Evolutionary conservation across 1,284 basidiomycete species (phyloP).

Genomic region (Ganoderma boninense): DNA sequence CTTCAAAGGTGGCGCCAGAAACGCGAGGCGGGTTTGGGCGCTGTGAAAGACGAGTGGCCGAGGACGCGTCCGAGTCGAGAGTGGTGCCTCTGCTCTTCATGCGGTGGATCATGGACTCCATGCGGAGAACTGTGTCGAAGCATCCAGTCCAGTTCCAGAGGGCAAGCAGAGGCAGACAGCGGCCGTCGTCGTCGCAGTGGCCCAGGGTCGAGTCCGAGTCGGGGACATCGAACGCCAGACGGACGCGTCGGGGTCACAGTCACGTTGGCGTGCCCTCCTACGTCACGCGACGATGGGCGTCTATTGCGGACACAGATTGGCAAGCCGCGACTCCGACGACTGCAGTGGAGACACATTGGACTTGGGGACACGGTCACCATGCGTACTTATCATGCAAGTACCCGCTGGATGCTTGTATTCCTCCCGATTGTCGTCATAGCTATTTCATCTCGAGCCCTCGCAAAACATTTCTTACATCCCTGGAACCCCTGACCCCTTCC

Average conservation of each 20-base stretch:
- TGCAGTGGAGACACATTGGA: too few species aligned
- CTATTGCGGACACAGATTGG: background rate
- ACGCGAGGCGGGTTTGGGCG: constrained; percentile 21
- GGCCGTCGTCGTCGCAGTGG: constrained; percentile 1
- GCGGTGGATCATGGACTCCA: constrained; percentile 18
- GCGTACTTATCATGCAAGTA: too few species aligned
- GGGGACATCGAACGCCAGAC: background rate
- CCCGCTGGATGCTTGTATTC: too few species aligned
- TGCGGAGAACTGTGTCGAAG: background rate
- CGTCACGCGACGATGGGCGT: constrained; percentile 10
- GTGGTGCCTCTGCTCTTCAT: constrained; percentile 21
- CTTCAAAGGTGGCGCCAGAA: constrained; percentile 26
- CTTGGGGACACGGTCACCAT: too few species aligned
- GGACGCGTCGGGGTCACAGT: constrained; percentile 28
- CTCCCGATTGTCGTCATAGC: too few species aligned
- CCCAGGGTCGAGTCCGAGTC: background rate
- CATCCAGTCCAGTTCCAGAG: constrained; percentile 3
- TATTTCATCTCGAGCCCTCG: background rate
- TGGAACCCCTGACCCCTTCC: background rate
- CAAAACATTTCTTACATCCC: background rate
- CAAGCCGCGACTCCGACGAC: background rate
- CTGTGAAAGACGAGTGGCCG: constrained; percentile 24
- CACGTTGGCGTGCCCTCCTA: constrained; percentile 22
- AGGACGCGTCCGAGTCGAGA: constrained; percentile 31
- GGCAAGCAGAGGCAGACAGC: background rate